These are phyloP conservation scores for Fusarium transvaalense DNA, from an alignment of 2,329 filamentous ascomycete genomes.

Conservation along the genomic window DNA sequence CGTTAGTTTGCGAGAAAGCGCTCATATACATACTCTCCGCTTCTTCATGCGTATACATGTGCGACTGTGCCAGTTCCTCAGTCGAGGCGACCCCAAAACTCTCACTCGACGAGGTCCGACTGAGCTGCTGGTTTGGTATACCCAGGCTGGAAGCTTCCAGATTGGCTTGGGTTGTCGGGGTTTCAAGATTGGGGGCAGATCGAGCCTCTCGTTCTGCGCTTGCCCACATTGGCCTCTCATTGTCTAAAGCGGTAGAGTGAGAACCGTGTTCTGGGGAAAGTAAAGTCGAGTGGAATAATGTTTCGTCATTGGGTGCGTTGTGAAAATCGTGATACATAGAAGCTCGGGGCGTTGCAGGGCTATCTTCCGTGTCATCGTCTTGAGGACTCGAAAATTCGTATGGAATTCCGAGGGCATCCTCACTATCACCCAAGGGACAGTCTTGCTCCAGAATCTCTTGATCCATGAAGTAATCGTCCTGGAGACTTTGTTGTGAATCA, in stretches of 20 bases:
- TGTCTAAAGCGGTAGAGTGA: slow-evolving; percentile 38
- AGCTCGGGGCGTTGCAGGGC: slow-evolving; percentile 66
- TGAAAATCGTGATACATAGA: slow-evolving; percentile 59
- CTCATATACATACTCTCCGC: slow-evolving; percentile 91
- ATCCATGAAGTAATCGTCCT: slow-evolving; percentile 40
- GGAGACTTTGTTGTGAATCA: slow-evolving; percentile 46
- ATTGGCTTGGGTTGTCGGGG: slow-evolving; percentile 37
- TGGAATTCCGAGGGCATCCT: slow-evolving; percentile 68
- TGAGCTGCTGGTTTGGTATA: slow-evolving; percentile 23
- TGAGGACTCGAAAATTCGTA: slow-evolving; percentile 61
- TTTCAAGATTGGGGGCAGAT: slow-evolving; percentile 39
- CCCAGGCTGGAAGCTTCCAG: slow-evolving; percentile 10
- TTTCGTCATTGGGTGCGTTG: slow-evolving; percentile 44
- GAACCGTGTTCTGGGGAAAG: slow-evolving; percentile 26
- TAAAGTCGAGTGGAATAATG: slow-evolving; percentile 50
- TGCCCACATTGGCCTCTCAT: slow-evolving; percentile 40
- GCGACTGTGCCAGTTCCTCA: slow-evolving; percentile 73
- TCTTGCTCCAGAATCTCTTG: slow-evolving; percentile 42
- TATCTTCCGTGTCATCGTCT: slow-evolving; percentile 54
- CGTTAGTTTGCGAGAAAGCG: slow-evolving; percentile 67
- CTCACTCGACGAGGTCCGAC: slow-evolving; percentile 30
- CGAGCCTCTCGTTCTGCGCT: slow-evolving; percentile 35
- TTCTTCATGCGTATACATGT: slow-evolving; percentile 81
- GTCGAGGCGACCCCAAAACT: slow-evolving; percentile 32
- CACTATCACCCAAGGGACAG: slow-evolving; percentile 61